Conservation (phyloP, 768 basidiomycete species). For the Phylloporus rhodoxanthus region DNA sequence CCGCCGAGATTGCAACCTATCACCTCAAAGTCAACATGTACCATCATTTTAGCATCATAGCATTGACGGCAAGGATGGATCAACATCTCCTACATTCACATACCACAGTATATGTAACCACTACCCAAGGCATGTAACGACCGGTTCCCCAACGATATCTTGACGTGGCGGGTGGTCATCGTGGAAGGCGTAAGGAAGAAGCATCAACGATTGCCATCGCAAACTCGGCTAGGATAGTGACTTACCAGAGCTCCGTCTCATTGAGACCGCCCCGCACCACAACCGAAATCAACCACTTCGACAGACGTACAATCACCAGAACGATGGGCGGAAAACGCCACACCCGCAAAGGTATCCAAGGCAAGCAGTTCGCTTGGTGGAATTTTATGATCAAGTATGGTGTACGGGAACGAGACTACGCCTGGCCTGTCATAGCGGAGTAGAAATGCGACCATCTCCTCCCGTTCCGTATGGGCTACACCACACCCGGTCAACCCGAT, state of each 20-base stretch:
- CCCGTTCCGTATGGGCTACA: background rate
- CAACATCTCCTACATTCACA: background rate
- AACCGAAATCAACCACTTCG: background rate
- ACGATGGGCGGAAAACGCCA: background rate
- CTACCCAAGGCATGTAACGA: background rate
- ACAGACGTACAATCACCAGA: background rate
- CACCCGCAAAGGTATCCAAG: constrained; percentile 2
- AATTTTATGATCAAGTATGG: background rate
- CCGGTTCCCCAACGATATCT: background rate
- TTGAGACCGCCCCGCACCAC: background rate
- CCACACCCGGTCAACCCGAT: background rate
- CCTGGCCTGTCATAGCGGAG: background rate
- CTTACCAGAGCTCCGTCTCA: background rate
- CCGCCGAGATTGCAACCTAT: background rate
- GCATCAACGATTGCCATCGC: background rate
- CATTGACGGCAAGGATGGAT: background rate
- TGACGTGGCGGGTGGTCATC: background rate
- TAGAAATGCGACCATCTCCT: background rate
- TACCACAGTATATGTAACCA: background rate
- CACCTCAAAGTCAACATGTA: background rate
- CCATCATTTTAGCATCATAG: background rate
- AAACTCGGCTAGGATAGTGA: background rate
- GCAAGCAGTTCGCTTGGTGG: background rate
- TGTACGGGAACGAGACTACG: background rate
- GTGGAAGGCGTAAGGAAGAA: background rate